Base-by-base conservation (phyloP, 2,329 filamentous ascomycete genomes). In the Hypoxylon sp. region DNA sequence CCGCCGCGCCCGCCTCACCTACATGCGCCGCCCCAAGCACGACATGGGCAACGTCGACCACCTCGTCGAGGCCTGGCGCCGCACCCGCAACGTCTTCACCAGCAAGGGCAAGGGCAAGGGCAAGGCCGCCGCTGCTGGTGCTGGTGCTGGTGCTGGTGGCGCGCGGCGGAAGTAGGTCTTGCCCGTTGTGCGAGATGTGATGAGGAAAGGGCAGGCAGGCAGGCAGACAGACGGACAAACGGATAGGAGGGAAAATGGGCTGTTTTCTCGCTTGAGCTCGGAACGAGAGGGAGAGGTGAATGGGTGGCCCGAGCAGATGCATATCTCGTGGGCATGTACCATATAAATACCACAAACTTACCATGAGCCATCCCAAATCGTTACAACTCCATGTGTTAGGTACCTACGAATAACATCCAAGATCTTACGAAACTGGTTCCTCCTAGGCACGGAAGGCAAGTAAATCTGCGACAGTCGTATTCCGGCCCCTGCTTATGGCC, bases 11-110 rank as follows among this genome's bases (percentile, higher is more conserved):
- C 86, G 93, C 71, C 83, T 99, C 78, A 97, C 92, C 74, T 98
- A 95, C 80, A 91, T 99, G 91, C 87, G 94, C 76, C 84, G 94
- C 83, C 88, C 92, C 63, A 91, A 90, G 80, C 93, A 97, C 80
- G 93, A 97, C 80, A 88, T 93, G 81, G 92, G 93, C 66, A 93
- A 88, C 73, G 92, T 97, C 69, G 92, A 96, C 78, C 88, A 91
- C 70, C 84, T 95, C 74, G 93, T 97, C 61, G 81, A 84, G 72
- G 84, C 86, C 70, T 93, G 81, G 81, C 76, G 78, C 48, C 76
- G 78, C 70, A 75, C 73, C 45, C 73, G 80, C 67, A 81, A 78
- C 70, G 77, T 80, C 20, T 76, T 80, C 49, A 77, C 76, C 65
- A 72, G 70, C 46, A 70, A 68, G 54, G 65, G 61, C 26, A 42